These are phyloP conservation scores for Trichosporon sp. DNA, from an alignment of 1,284 basidiomycete genomes.

Conservation along the genomic window DNA sequence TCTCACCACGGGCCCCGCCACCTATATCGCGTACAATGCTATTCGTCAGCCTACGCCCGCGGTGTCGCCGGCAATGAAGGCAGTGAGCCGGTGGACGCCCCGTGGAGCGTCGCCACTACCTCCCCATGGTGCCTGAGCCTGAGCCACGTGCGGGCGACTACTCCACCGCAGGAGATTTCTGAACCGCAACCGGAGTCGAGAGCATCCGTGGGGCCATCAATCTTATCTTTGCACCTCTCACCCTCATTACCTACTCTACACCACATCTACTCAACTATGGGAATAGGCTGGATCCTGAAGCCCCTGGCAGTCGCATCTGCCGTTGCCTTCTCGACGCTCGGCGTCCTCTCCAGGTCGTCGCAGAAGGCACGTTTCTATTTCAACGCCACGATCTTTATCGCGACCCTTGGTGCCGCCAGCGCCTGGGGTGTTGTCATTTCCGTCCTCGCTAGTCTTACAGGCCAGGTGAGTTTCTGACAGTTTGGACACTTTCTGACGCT, in stretches of 20 bases:
- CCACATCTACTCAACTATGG: not conserved
- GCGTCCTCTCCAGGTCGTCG: conserved; percentile 34
- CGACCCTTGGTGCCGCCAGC: conserved; percentile 66
- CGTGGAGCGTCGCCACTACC: not conserved
- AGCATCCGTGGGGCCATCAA: not conserved
- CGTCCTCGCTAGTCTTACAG: conserved; percentile 63
- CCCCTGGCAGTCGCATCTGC: conserved; percentile 41
- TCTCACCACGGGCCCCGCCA: not conserved
- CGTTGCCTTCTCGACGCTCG: conserved; percentile 39
- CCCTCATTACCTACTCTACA: not conserved
- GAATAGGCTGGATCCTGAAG: conserved; percentile 31
- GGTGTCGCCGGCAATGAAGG: not conserved
- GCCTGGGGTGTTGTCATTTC: conserved; percentile 70
- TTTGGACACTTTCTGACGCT: no score
- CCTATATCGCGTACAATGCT: not conserved
- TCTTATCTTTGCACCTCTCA: not conserved
- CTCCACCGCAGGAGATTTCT: not conserved
- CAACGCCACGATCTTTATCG: conserved; percentile 66
- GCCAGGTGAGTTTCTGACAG: conserved; percentile 49
- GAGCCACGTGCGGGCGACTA: not conserved
- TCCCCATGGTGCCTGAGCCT: not conserved
- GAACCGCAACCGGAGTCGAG: not conserved
- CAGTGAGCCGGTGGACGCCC: not conserved
- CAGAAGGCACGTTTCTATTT: conserved; percentile 55
- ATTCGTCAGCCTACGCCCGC: not conserved